Base-by-base conservation (phyloP, 2,329 filamentous ascomycete genomes). In the Paracoccidioides brasiliensis region DNA sequence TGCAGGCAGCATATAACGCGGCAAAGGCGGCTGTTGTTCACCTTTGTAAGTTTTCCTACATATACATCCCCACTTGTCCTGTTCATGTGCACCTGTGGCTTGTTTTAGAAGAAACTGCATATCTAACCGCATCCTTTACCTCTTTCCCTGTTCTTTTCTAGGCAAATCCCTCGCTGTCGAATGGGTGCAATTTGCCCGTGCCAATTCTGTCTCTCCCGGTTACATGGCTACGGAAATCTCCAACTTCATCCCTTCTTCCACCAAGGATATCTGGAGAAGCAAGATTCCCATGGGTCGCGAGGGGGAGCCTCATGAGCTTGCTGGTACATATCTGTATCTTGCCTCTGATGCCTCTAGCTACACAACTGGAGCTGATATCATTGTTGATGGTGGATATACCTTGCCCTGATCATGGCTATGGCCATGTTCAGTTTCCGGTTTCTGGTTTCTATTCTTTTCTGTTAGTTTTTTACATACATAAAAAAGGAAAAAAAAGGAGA, bases 261-360 rank as follows among this genome's bases (percentile, higher is more conserved):
- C 80, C 3, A 87, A 88, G 77, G 76, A 79, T 46, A 76, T 86
- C 57, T 90, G 87, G 84, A 82, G 81, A 67, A 81, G 83, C 64
- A 90, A 86, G 78, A 90, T 85, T 43, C 86, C 86, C 8, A 86
- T 93, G 82, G 86, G 82, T 73, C 67, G 88, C 61, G 84, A 90
- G 66, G 88, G 85, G 8, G 76, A 83, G 60, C 75, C 81, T 2
- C 79, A 81, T 58, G 88, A 95, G 74, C 76, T 94, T 63, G 90
- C 91, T 74, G 89, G 87, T 22, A 85, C 85, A 15, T 95, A 86
- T 68, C 72, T 94, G 50, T 93, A 90, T 70, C 76, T 94, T 56
- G 85, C 86, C 15, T 88, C 84, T 12, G 88, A 94, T 70, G 88
- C 88, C 3, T 81, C 84, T n/a, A 86, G 82, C 54, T 94, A 89